Conservation (phyloP, 225 moss, liverwort and hornwort genomes). For the Pseudoscleropodium purum region DNA sequence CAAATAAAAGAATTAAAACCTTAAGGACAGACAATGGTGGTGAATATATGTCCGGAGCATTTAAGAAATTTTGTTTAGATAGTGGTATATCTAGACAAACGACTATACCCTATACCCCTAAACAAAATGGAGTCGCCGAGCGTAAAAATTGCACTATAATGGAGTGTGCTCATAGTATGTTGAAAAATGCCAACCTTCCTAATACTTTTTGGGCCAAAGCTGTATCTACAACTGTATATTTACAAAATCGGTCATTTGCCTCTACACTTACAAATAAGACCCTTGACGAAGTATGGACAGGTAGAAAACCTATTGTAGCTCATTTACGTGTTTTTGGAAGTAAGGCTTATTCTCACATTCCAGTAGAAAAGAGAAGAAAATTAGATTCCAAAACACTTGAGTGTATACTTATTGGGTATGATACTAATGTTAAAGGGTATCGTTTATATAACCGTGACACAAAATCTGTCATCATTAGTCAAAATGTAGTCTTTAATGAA, state of each 20-base stretch:
- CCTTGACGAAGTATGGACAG: accelerated
- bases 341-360: neutral
- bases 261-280: neutral
- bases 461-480: neutral
- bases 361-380: neutral
- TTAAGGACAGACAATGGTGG: neutral
- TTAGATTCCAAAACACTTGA: neutral
- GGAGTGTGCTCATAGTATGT: neutral
- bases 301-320: neutral
- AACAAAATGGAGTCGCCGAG: neutral
- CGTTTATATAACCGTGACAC: neutral
- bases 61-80: neutral
- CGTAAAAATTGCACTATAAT: neutral
- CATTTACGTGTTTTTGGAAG: neutral
- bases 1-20: neutral
- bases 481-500: neutral
- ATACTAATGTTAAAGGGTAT: neutral
- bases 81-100: neutral
- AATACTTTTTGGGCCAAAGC: neutral
- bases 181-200: neutral
- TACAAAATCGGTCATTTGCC: neutral
- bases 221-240: neutral
- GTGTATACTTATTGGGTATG: neutral
- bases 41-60: accelerated
- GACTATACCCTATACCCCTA: accelerated